Evolutionary conservation across 2,329 filamentous ascomycete genomes (phyloP).

Genomic region (Aspergillus fumigatus): DNA sequence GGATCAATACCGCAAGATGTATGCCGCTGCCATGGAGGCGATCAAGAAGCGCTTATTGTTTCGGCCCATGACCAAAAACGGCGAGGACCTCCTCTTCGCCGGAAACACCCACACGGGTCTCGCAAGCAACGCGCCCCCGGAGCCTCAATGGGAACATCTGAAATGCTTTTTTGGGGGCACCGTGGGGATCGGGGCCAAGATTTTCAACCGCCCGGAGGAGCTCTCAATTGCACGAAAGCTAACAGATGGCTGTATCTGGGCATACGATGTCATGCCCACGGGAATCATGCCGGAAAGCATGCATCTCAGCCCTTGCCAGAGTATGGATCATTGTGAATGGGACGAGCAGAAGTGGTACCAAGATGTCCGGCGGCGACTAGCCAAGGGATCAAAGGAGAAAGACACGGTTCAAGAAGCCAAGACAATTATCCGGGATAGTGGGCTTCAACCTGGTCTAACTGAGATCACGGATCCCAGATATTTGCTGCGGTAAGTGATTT

Average conservation of each 20-base stretch:
- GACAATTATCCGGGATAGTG: slow-evolving; percentile 15
- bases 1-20: slow-evolving; percentile 42
- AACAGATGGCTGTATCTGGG: slow-evolving; percentile 59
- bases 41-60: slow-evolving; percentile 42
- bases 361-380: slow-evolving; percentile 20
- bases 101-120: slow-evolving; percentile 24
- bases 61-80: slow-evolving; percentile 40
- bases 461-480: slow-evolving; percentile 25
- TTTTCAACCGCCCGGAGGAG: slow-evolving; percentile 53
- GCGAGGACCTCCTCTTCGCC: slow-evolving; percentile 38
- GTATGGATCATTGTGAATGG: slow-evolving; percentile 47
- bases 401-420: slow-evolving; percentile 16
- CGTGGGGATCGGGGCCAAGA: slow-evolving; percentile 55
- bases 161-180: slow-evolving; percentile 60
- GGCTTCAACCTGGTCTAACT: slow-evolving; percentile 26
- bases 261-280: slow-evolving; percentile 52
- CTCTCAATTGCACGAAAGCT: slow-evolving; percentile 53
- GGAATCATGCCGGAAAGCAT: slow-evolving; percentile 61
- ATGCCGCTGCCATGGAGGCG: slow-evolving; percentile 35
- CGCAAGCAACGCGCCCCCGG: slow-evolving; percentile 15
- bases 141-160: slow-evolving; percentile 52
- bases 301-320: slow-evolving; percentile 47
- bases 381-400: slow-evolving; percentile 12
- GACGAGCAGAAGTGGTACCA: slow-evolving; percentile 43
- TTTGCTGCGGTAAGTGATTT: slow-evolving; percentile 24